A percentile compares a stretch with the other conserved stretches of the same genome.
phyloP scores from a whole-genome alignment of 345 rosid species.

The Cardamine chenopodiifolia region DNA sequence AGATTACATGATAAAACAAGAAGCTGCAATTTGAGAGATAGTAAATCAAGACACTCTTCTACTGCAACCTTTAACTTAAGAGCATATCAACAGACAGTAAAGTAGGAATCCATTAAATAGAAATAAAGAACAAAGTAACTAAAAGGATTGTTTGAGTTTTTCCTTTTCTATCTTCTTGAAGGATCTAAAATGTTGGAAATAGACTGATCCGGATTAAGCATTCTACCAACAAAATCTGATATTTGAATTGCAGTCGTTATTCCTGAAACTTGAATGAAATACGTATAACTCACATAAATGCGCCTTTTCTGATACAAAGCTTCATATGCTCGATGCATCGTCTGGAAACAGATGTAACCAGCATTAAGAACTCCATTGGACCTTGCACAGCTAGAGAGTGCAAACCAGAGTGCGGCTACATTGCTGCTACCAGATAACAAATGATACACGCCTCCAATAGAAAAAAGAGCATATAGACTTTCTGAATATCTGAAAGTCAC shows the following conservation, averaged over 20 bases:
- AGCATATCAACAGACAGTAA: neutral
- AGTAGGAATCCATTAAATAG: neutral
- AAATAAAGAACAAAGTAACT: neutral
- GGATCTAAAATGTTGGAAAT: neutral
- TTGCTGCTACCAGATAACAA: slow-evolving; percentile 61
- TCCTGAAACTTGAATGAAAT: slow-evolving; percentile 11
- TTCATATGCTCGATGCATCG: slow-evolving; percentile 73
- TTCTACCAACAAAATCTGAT: neutral
- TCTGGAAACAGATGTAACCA: slow-evolving; percentile 87
- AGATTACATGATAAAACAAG: neutral
- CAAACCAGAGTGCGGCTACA: slow-evolving; percentile 72
- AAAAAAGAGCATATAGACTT: slow-evolving; percentile 73
- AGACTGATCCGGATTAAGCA: neutral
- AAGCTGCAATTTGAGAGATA: neutral
- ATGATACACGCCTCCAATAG: slow-evolving; percentile 79
- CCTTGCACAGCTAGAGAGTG: slow-evolving; percentile 87
- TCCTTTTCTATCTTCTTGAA: neutral
- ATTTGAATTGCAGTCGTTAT: neutral
- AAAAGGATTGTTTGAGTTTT: neutral
- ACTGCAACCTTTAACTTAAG: neutral
- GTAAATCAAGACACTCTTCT: neutral
- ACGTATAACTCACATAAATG: slow-evolving; percentile 56
- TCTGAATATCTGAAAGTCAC: slow-evolving; percentile 72
- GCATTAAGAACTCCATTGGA: slow-evolving; percentile 95
- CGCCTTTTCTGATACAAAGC: slow-evolving; percentile 55